Evolutionary conservation across 495 filamentous ascomycete genomes (phyloP).

Genomic region (Penicillium crystallinum): DNA sequence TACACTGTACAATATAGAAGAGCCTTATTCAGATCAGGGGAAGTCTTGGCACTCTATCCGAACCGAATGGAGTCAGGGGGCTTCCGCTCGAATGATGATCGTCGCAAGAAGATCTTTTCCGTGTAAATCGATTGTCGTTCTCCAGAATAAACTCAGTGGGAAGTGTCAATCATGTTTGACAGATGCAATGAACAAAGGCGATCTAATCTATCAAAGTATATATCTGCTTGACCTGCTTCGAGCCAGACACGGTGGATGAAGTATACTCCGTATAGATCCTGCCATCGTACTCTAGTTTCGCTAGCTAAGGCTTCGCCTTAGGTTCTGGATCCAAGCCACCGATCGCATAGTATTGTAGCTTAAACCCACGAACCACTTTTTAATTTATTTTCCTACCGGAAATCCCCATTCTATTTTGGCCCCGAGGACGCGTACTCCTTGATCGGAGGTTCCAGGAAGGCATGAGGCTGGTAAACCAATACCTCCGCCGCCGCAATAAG

Average conservation of each 20-base stretch:
- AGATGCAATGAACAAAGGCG: no score
- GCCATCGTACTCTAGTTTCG: background rate
- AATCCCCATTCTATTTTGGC: background rate
- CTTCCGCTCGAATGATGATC: background rate
- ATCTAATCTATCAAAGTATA: no score
- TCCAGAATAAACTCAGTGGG: background rate
- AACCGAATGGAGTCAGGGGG: background rate
- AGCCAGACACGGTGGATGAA: no score
- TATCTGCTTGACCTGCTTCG: no score
- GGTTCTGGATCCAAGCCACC: background rate
- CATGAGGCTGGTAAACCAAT: conserved; percentile 9
- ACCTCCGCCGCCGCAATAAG: conserved; percentile 16
- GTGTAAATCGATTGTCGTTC: background rate
- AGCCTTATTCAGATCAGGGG: background rate
- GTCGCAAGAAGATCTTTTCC: background rate
- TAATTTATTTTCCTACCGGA: background rate
- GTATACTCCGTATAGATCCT: no score
- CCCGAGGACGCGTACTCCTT: conserved; percentile 17
- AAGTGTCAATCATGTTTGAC: background rate
- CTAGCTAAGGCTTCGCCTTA: background rate
- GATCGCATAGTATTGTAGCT: no score
- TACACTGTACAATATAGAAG: background rate
- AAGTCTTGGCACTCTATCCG: conserved; percentile 8
- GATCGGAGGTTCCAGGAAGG: conserved; percentile 15
- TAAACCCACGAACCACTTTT: background rate